phyloP scores from a whole-genome alignment of 1,284 basidiomycete genomes.

The Cerrena zonata region DNA sequence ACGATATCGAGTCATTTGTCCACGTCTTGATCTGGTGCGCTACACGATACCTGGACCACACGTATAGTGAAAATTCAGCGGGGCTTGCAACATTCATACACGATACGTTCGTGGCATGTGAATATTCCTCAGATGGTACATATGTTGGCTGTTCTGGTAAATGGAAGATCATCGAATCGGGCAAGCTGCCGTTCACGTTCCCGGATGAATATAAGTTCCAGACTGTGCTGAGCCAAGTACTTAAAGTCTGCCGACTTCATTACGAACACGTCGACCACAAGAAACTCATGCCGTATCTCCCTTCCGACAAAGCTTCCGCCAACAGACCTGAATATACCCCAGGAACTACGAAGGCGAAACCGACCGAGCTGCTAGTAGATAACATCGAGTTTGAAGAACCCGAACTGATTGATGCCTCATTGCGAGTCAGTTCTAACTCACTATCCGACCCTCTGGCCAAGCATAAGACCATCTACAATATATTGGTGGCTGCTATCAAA shows the following conservation, averaged over 20 bases:
- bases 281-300: too few relatives aligned
- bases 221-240: neutral
- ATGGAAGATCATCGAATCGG: neutral
- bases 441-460: too few relatives aligned
- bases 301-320: too few relatives aligned
- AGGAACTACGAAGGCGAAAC: too few relatives aligned
- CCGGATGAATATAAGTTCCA: neutral
- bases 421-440: too few relatives aligned
- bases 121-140: neutral
- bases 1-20: constrained; percentile 6
- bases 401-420: too few relatives aligned
- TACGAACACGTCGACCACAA: too few relatives aligned
- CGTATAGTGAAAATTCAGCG: neutral
- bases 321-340: too few relatives aligned
- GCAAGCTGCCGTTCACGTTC: neutral
- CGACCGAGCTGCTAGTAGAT: too few relatives aligned
- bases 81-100: neutral
- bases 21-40: constrained; percentile 1
- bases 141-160: neutral
- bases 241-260: neutral
- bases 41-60: constrained; percentile 2
- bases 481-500: too few relatives aligned
- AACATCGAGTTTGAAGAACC: too few relatives aligned
- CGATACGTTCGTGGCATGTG: neutral
- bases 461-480: too few relatives aligned